phyloP scores from a whole-genome alignment of 129 eudicot genomes.

The Pulicaria dysenterica region DNA sequence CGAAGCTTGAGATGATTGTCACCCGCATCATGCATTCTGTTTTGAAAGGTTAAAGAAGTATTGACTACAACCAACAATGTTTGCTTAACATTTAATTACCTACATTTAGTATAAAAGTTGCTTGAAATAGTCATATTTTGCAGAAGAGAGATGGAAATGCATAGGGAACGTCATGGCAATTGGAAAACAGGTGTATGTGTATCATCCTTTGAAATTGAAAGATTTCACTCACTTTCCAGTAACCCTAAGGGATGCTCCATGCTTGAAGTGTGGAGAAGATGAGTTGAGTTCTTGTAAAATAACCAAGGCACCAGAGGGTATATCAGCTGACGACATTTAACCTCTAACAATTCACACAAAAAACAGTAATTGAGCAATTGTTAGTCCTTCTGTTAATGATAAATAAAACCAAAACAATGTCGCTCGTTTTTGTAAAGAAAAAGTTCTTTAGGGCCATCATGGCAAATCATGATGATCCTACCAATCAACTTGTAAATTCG shows the following conservation, averaged over 20 bases:
- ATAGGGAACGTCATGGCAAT: neutral
- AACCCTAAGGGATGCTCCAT: conserved; percentile 81
- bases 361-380: conserved; percentile 4
- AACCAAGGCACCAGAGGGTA: conserved; percentile 75
- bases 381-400: neutral
- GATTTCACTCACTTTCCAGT: conserved; percentile 79
- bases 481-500: neutral
- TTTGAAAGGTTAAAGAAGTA: no score
- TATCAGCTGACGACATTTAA: conserved; percentile 55
- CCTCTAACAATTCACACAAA: conserved; percentile 20
- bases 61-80: no score
- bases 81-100: no score
- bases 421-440: neutral
- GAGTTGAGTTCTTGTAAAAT: conserved; percentile 63
- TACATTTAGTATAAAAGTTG: no score
- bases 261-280: conserved; percentile 61
- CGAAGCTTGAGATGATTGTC: no score
- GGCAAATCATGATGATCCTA: no score
- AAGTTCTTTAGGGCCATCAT: neutral
- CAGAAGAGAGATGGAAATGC: neutral
- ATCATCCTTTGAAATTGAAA: neutral
- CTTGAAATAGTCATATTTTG: neutral
- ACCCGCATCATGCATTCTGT: no score
- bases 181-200: neutral
- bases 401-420: conserved; percentile 3